phyloP scores from a whole-genome alignment of 116 monocot species.

The Cymodocea nodosa region DNA sequence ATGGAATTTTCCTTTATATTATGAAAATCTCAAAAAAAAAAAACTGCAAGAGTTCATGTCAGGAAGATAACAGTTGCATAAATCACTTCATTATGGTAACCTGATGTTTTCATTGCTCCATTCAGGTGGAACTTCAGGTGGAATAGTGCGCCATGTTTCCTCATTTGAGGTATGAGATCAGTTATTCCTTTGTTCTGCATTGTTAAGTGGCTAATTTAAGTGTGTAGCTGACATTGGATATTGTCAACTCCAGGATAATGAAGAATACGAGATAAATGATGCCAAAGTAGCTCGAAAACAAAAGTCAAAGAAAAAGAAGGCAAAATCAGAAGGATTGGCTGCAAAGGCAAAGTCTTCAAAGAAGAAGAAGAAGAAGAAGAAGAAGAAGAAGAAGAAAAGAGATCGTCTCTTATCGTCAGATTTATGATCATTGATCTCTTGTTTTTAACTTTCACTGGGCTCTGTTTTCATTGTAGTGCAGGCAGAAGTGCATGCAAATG shows the following conservation, averaged over 20 bases:
- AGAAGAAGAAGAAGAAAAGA: neutral
- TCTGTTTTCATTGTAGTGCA: too few relatives aligned
- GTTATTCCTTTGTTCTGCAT: neutral
- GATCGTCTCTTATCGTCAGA: neutral
- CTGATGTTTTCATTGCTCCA: neutral
- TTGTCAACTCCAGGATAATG: neutral
- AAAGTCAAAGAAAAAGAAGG: neutral
- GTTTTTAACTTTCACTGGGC: too few relatives aligned
- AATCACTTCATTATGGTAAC: neutral
- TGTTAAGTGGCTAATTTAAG: neutral
- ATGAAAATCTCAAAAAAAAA: too few relatives aligned
- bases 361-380: neutral
- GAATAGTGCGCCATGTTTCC: slow-evolving; percentile 9
- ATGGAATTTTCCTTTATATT: too few relatives aligned
- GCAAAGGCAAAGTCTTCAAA: neutral
- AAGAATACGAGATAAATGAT: neutral
- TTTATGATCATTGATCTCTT: neutral
- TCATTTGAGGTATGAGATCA: neutral
- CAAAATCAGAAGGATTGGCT: neutral
- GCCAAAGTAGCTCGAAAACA: neutral
- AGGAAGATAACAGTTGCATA: too few relatives aligned
- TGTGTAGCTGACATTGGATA: neutral
- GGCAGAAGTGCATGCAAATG: too few relatives aligned
- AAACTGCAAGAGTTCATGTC: too few relatives aligned
- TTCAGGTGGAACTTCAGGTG: slow-evolving; percentile 9